phyloP scores from a whole-genome alignment of 768 basidiomycete genomes.

The Tylopilus felleus region DNA sequence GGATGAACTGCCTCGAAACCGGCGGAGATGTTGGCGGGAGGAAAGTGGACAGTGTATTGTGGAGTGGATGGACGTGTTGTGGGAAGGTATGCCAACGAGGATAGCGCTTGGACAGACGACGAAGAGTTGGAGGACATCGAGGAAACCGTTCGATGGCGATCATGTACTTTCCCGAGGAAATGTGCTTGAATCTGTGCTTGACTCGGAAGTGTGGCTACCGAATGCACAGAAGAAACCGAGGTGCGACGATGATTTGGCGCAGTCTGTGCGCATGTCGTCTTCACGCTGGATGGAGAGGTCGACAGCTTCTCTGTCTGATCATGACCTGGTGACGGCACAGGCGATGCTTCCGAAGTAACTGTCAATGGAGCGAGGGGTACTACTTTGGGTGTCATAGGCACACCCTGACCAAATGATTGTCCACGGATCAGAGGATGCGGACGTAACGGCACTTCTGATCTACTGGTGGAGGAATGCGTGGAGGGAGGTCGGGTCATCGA shows the following conservation, averaged over 20 bases:
- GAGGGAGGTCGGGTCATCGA: slow-evolving; percentile 59
- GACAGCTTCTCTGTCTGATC: slow-evolving; percentile 23
- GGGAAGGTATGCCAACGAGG: slow-evolving; percentile 55
- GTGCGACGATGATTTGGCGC: slow-evolving; percentile 43
- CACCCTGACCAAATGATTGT: slow-evolving; percentile 53
- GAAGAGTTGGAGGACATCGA: slow-evolving; percentile 50
- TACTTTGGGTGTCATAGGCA: slow-evolving; percentile 39
- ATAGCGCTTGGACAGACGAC: slow-evolving; percentile 54
- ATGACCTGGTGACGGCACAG: slow-evolving; percentile 39
- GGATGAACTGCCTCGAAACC: slow-evolving; percentile 64
- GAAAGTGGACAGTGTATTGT: slow-evolving; percentile 60
- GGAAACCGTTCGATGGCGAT: slow-evolving; percentile 55
- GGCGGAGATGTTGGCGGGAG: slow-evolving; percentile 51
- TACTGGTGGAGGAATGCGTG: slow-evolving; percentile 50
- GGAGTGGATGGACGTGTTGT: slow-evolving; percentile 34
- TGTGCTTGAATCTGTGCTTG: slow-evolving; percentile 34
- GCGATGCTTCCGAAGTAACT: slow-evolving; percentile 49
- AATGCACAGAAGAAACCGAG: slow-evolving; percentile 58
- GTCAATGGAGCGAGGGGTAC: slow-evolving; percentile 58
- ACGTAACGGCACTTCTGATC: slow-evolving; percentile 42
- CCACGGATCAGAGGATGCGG: slow-evolving; percentile 80
- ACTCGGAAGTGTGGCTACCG: slow-evolving; percentile 55
- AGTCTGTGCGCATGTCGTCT: slow-evolving; percentile 31
- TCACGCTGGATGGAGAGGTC: slow-evolving; percentile 39
- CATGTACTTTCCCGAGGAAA: slow-evolving; percentile 33